These are phyloP conservation scores for Giardia duodenalis DNA, from an alignment of 208 protist species.

Conservation along the genomic window DNA sequence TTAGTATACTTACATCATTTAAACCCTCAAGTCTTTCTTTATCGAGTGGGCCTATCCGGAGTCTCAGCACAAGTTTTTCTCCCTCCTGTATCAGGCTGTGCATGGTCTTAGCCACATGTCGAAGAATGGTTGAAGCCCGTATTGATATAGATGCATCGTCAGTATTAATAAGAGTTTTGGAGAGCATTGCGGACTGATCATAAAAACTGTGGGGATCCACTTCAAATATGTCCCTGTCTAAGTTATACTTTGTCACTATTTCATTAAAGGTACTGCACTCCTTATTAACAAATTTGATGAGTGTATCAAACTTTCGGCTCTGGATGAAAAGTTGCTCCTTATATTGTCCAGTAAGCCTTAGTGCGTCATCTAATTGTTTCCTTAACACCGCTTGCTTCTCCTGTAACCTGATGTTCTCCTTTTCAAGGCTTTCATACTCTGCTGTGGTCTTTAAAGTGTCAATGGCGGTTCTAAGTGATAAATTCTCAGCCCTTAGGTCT, in stretches of 20 bases:
- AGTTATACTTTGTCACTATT: not conserved
- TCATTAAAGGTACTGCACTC: not conserved
- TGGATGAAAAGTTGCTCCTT: not conserved
- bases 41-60: not conserved
- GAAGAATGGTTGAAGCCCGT: not conserved
- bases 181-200: not conserved
- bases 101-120: not conserved
- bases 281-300: not conserved
- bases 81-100: not conserved
- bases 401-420: not conserved
- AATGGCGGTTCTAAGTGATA: not conserved
- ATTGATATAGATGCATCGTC: not conserved
- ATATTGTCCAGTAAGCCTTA: not conserved
- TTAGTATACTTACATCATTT: not conserved
- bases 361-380: not conserved
- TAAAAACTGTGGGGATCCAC: not conserved
- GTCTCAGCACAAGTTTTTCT: not conserved
- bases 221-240: not conserved
- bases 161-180: not conserved
- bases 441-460: not conserved
- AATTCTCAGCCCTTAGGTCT: not conserved
- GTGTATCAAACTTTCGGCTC: not conserved
- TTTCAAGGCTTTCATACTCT: not conserved
- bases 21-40: not conserved
- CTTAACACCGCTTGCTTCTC: not conserved